Evolutionary conservation across 2,329 filamentous ascomycete genomes (phyloP).

Genomic region (Penicillium corylophilum): DNA sequence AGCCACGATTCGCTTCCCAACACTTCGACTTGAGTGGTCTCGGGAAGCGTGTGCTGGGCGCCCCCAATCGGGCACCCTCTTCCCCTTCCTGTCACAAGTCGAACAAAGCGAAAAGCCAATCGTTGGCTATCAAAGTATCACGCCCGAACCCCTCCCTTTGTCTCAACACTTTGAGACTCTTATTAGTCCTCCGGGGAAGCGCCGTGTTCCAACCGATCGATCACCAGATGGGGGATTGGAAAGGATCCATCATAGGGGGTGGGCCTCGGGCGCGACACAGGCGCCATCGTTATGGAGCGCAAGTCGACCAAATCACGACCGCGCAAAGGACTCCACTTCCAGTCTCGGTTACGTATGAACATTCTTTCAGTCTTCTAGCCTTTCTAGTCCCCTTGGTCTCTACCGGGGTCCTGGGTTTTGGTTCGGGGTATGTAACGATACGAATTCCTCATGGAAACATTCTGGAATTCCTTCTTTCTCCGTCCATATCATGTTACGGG

Average conservation of each 20-base stretch:
- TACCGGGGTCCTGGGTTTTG: slow-evolving; percentile 11
- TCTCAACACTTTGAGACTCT: slow-evolving; percentile 4
- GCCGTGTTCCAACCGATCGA: slow-evolving; percentile 6
- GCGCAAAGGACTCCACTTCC: slow-evolving; percentile 12
- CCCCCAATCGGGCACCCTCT: slow-evolving; percentile 5
- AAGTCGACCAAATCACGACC: slow-evolving; percentile 10
- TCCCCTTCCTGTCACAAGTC: slow-evolving; percentile 6
- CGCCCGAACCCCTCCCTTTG: background rate
- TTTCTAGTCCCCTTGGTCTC: slow-evolving; percentile 11
- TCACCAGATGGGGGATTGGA: slow-evolving; percentile 7
- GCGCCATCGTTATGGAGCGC: slow-evolving; percentile 9
- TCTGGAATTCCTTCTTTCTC: slow-evolving; percentile 18
- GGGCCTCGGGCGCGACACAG: slow-evolving; percentile 14
- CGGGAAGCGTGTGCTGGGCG: slow-evolving; percentile 12
- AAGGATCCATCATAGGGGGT: slow-evolving; percentile 27
- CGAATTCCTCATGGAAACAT: slow-evolving; percentile 13
- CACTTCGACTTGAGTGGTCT: slow-evolving; percentile 7
- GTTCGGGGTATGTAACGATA: background rate
- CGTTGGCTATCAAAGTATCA: background rate
- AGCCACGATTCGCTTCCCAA: background rate
- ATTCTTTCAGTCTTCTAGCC: slow-evolving; percentile 28
- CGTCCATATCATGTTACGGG: background rate
- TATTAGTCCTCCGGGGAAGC: background rate
- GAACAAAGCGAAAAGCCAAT: slow-evolving; percentile 16
- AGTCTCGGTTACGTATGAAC: slow-evolving; percentile 28